These are phyloP conservation scores for Fusarium nematophilum DNA, from an alignment of 2,329 filamentous ascomycete species.

Conservation along the genomic window DNA sequence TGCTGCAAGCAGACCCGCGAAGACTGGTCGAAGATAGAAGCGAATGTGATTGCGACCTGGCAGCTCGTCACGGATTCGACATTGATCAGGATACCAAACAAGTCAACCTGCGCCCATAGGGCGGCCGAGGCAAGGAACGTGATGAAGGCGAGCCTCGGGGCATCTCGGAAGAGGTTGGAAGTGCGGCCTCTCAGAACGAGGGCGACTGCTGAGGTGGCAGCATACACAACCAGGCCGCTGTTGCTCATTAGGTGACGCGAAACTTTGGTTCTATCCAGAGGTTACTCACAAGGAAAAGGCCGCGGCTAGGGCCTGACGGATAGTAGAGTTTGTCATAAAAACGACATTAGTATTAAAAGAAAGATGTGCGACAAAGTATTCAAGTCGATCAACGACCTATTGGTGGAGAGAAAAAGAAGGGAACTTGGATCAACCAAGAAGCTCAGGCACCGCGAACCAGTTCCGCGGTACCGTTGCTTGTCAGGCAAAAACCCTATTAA, in stretches of 20 bases:
- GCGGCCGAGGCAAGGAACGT: conserved; percentile 62
- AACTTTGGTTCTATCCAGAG: background rate
- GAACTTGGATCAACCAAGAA: conserved; percentile 36
- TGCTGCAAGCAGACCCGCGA: conserved; percentile 65
- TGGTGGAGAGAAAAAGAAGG: conserved; percentile 11
- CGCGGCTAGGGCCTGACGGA: conserved; percentile 62
- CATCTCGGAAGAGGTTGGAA: conserved; percentile 63
- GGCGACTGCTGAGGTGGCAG: conserved; percentile 60
- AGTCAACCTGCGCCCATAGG: conserved; percentile 65
- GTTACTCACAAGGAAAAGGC: conserved; percentile 65
- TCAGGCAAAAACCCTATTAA: conserved; percentile 19
- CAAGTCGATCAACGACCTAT: conserved; percentile 45
- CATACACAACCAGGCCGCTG: conserved; percentile 65
- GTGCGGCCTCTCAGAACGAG: conserved; percentile 61
- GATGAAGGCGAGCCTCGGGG: conserved; percentile 73
- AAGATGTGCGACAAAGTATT: conserved; percentile 46
- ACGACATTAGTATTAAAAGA: conserved; percentile 40
- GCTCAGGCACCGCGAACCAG: conserved; percentile 25
- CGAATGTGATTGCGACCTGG: conserved; percentile 63
- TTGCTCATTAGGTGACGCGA: conserved; percentile 42
- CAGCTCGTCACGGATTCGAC: conserved; percentile 57
- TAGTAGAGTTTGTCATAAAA: conserved; percentile 59
- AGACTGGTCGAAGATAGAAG: conserved; percentile 67
- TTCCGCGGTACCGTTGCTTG: conserved; percentile 23
- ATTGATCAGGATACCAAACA: conserved; percentile 62